These are phyloP conservation scores for Ogataea philodendri DNA, from an alignment of 805 yeast species.

Conservation along the genomic window DNA sequence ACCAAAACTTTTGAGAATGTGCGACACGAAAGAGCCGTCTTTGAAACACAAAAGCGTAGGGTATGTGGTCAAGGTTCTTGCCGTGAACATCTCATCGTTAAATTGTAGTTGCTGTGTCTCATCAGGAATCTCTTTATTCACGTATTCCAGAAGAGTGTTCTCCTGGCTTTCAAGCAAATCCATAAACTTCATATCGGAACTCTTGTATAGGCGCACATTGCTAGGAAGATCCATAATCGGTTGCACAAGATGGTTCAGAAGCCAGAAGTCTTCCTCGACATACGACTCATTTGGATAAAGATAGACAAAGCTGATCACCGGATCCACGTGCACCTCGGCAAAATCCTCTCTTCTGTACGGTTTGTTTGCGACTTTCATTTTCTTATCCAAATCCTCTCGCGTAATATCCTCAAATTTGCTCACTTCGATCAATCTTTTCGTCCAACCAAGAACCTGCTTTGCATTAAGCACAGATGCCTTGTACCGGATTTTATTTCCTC, in stretches of 20 bases:
- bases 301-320: conserved; percentile 54
- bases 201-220: conserved; percentile 51
- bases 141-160: conserved; percentile 38
- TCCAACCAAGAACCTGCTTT: conserved; percentile 42
- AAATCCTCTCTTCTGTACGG: conserved; percentile 19
- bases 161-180: conserved; percentile 43
- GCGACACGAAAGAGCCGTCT: conserved; percentile 51
- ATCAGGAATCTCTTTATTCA: conserved; percentile 38
- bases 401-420: conserved; percentile 38
- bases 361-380: conserved; percentile 18
- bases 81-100: conserved; percentile 45
- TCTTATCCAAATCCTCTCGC: conserved; percentile 23
- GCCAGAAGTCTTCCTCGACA: conserved; percentile 59
- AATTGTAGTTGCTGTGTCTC: conserved; percentile 28
- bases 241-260: conserved; percentile 60
- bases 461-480: conserved; percentile 22
- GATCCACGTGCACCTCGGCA: conserved; percentile 31
- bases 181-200: conserved; percentile 43
- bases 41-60: conserved; percentile 65
- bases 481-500: conserved; percentile 49
- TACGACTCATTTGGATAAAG: conserved; percentile 48
- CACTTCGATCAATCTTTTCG: conserved; percentile 46
- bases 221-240: conserved; percentile 56
- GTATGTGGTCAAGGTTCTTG: conserved; percentile 53
- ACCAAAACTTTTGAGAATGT: conserved; percentile 57